These are phyloP conservation scores for Boletus pseudopeckii DNA, from an alignment of 768 basidiomycete genomes.

Conservation along the genomic window DNA sequence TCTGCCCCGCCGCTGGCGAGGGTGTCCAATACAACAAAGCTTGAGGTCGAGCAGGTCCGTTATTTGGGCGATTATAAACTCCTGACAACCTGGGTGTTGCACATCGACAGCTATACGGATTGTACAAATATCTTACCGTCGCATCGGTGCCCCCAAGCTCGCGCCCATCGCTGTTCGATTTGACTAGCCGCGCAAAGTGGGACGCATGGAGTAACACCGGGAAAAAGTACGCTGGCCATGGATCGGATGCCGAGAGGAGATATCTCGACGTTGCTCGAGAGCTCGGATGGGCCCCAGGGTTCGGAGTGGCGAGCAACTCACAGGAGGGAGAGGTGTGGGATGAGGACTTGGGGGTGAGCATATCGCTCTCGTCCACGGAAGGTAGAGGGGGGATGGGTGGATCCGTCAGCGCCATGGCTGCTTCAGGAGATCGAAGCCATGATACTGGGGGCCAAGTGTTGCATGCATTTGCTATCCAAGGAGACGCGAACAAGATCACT, in stretches of 20 bases:
- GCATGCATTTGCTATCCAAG: slow-evolving; percentile 63
- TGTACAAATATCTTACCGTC: slow-evolving; percentile 75
- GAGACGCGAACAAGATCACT: slow-evolving; percentile 46
- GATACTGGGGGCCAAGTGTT: slow-evolving; percentile 42
- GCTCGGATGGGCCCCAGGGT: slow-evolving; percentile 63
- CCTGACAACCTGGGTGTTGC: slow-evolving; percentile 25
- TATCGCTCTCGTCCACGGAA: slow-evolving; percentile 22
- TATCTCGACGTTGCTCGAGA: slow-evolving; percentile 67
- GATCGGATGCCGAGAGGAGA: slow-evolving; percentile 51
- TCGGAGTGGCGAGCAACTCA: slow-evolving; percentile 3
- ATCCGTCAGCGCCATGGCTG: slow-evolving; percentile 58
- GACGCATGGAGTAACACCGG: slow-evolving; percentile 68
- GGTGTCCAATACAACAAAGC: slow-evolving; percentile 61
- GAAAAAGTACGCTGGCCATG: slow-evolving; percentile 43
- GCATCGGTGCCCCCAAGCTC: slow-evolving; percentile 50
- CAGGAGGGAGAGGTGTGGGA: slow-evolving; percentile 41
- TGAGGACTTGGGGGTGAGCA: slow-evolving; percentile 33
- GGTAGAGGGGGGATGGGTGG: slow-evolving; percentile 48
- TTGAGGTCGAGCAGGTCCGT: slow-evolving; percentile 57
- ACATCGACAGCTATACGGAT: slow-evolving; percentile 68
- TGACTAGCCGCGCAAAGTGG: slow-evolving; percentile 82
- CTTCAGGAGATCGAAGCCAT: slow-evolving; percentile 36
- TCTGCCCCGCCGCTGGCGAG: slow-evolving; percentile 48
- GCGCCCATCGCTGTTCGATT: slow-evolving; percentile 75
- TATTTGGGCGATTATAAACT: slow-evolving; percentile 10